Conservation (phyloP, 2,329 filamentous ascomycete species). For the Penicillium hordei region DNA sequence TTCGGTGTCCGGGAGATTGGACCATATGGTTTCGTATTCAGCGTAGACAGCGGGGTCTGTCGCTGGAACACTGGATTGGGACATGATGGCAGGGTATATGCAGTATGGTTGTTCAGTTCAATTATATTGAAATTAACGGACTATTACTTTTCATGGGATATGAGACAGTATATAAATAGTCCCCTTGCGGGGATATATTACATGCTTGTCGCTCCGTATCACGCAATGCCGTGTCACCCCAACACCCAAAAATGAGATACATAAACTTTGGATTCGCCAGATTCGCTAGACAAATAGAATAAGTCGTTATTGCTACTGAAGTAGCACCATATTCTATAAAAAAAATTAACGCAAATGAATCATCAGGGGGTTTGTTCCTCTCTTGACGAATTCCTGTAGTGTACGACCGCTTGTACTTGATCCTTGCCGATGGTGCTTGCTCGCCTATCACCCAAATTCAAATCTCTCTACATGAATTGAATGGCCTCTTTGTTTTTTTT, state of each 20-base stretch:
- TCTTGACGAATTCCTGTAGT: background rate
- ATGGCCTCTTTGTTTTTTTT: background rate
- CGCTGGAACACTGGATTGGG: constrained; percentile 18
- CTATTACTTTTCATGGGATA: background rate
- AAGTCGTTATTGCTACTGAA: constrained; percentile 22
- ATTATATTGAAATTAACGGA: background rate
- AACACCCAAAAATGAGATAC: constrained; percentile 3
- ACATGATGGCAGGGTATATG: constrained; percentile 11
- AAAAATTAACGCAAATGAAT: background rate
- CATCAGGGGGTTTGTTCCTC: too few species aligned
- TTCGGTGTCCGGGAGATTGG: constrained; percentile 40
- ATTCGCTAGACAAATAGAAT: constrained; percentile 15
- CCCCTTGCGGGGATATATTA: background rate
- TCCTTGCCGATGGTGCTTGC: background rate
- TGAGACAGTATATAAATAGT: background rate
- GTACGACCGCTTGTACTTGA: background rate
- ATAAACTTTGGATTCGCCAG: constrained; percentile 15
- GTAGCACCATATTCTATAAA: background rate
- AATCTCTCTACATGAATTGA: background rate
- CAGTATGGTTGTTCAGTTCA: background rate
- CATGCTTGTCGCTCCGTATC: constrained; percentile 16
- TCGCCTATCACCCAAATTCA: background rate
- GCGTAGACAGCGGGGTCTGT: constrained; percentile 46
- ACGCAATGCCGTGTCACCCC: constrained; percentile 12
- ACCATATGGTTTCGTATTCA: constrained; percentile 41